Conservation (phyloP, 306 rosid species). For the Amphicarpaea edgeworthii region DNA sequence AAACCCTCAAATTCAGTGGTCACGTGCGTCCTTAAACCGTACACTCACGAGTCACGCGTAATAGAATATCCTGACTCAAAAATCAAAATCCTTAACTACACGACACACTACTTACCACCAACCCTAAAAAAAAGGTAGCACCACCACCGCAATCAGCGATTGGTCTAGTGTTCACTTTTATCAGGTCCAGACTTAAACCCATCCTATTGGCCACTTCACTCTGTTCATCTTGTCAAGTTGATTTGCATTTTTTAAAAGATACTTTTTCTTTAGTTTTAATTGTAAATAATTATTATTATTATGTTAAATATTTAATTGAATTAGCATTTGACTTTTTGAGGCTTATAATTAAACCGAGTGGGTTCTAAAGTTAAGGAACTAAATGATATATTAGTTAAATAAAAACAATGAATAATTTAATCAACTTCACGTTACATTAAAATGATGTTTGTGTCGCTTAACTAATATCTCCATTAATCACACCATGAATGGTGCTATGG, state of each 20-base stretch:
- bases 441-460: background rate
- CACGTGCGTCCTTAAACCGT: slow-evolving; percentile 38
- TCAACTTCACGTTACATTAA: background rate
- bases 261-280: too few relatives aligned
- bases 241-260: too few relatives aligned
- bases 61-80: background rate
- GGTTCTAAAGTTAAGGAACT: background rate
- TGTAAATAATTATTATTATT: too few relatives aligned
- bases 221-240: too few relatives aligned
- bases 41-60: slow-evolving; percentile 14
- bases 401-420: background rate
- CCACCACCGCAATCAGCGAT: too few relatives aligned
- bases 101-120: too few relatives aligned
- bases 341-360: background rate
- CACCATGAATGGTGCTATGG: too few relatives aligned
- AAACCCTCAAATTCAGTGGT: background rate
- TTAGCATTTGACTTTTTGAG: background rate
- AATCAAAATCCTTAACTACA: background rate
- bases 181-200: too few relatives aligned
- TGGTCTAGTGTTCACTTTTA: too few relatives aligned
- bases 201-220: too few relatives aligned
- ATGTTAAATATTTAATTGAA: background rate
- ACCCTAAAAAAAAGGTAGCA: too few relatives aligned
- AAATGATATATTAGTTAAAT: background rate
- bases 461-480: too few relatives aligned